phyloP scores from a whole-genome alignment of 2,329 filamentous ascomycete genomes.

The Claviceps spartinae region DNA sequence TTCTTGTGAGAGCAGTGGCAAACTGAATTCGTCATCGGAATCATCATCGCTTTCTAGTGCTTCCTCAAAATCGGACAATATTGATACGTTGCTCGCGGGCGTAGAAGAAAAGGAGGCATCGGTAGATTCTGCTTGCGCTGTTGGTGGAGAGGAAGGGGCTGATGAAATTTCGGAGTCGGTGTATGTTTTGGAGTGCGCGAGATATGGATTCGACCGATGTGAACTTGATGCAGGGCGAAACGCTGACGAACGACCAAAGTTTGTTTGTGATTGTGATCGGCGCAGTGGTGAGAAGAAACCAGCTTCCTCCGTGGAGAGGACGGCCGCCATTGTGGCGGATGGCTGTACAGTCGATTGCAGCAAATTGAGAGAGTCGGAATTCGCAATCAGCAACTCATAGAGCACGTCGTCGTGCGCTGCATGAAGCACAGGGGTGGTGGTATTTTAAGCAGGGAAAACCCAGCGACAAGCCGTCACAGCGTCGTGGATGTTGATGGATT shows the following conservation, averaged over 20 bases:
- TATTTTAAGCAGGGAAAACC: not conserved
- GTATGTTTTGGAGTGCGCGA: slow-evolving; percentile 27
- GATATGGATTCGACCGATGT: slow-evolving; percentile 27
- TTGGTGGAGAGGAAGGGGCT: slow-evolving; percentile 41
- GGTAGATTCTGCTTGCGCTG: slow-evolving; percentile 37
- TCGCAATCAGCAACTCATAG: not conserved
- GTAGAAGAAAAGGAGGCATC: slow-evolving; percentile 48
- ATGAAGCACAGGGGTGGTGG: not conserved
- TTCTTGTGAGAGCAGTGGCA: slow-evolving; percentile 32
- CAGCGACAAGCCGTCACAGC: not conserved
- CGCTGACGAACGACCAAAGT: slow-evolving; percentile 31
- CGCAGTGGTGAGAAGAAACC: slow-evolving; percentile 43
- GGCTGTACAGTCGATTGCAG: not conserved
- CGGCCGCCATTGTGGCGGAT: slow-evolving; percentile 36
- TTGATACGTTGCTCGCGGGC: slow-evolving; percentile 47
- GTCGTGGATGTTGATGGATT: not conserved
- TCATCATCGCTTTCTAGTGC: slow-evolving; percentile 28
- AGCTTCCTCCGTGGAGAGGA: slow-evolving; percentile 43
- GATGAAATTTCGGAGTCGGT: slow-evolving; percentile 38
- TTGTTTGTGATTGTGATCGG: slow-evolving; percentile 47
- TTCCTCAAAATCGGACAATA: slow-evolving; percentile 44
- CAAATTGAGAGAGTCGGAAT: not conserved
- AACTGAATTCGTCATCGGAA: slow-evolving; percentile 32
- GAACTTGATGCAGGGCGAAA: slow-evolving; percentile 33
- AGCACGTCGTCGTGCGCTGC: not conserved